Base-by-base conservation (phyloP, 768 basidiomycete species). In the Solioccasus polychromus region DNA sequence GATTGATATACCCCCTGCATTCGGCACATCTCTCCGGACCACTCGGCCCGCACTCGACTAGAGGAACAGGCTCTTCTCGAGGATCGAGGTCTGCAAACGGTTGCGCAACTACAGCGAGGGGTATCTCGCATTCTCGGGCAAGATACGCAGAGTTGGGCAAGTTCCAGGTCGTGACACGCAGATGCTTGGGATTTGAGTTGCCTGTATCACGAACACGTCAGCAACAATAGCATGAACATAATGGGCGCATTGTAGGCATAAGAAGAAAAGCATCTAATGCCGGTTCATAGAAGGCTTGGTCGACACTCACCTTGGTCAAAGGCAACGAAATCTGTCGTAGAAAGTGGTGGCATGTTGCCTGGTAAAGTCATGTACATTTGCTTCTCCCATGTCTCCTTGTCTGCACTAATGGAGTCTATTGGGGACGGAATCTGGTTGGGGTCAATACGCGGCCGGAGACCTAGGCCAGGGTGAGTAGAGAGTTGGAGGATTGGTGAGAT, bases 401-500 rank as follows among this genome's bases (percentile, higher is more conserved):
- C 94, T 6, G 74, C 67, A 55, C 91, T 88, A 41, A 88, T 81
- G 11, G 81, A 72, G 32, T 87, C 83, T 14, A 90, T 82, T 19
- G 92, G 86, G 3, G 92, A 94, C n/a, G 96, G 96, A 23, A 98
- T 83, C 60, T 95, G 92, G 54, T 70, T 77, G 7, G 88, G 83
- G 63, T 97, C 90, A 55, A 99, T 91, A 46, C 83, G 80, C 36
- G 85, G 76, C 31, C 88, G 80, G 44, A 89, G 75, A 45, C 92
- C 91, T 87, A 54, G 8, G 40, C 53, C 14, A 22, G 34, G 31
- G 26, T 53, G 40, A 58, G 35, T 30, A 46, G 17, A 58, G 31
- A 28, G 47, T 19, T 8, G 20, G 15, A 18, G 35, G 22, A 25
- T 24, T 8, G 31, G 34, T 26, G 9, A 32, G 23, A 18, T 34